Evolutionary conservation across 305 asterid genomes (phyloP), one percentile per base, ranked within the genome.

Genomic region (Fraxinus albicans): DNA sequence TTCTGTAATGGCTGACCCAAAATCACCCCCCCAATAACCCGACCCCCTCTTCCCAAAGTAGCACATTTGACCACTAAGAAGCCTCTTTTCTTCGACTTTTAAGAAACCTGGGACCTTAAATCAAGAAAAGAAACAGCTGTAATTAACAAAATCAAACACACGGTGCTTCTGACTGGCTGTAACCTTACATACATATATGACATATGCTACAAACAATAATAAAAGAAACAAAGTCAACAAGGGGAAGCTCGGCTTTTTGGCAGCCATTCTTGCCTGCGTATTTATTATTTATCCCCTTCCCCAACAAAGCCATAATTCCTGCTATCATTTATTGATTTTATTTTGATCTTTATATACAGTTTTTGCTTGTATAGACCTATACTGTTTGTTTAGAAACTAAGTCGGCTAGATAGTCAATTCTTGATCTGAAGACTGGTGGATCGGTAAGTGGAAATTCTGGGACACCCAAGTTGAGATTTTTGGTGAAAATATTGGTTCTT

Each of bases 181-280:
- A 84, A 72, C 82, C 67, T 83, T 86, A 55, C 65, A 55, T 55
- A n/a, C 65, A 55, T 84, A 85, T 74, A 87, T 70, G 76, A 42
- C 76, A 67, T 70, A 27, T 5, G 21, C 76, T 70, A 33, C 76
- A 15, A 33, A 70, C 44, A 87, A 82, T 85, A 76, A 47, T 78
- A 67, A 81, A 83, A 85, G 79, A 83, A 79, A 21, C 82, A 89
- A 93, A 93, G 94, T 89, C 96, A 90, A 93, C 53, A 86, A 87
- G 90, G 87, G 91, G 84, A 83, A 86, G 90, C 90, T 83, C 74
- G 87, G 86, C 79, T 82, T 85, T 84, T 85, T 76, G 86, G 87
- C 90, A 83, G 83, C 90, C 89, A 86, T 88, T 84, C 84, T 88
- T 83, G 87, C 90, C 85, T 88, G 82, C 84, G 79, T 82, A 63